Base-by-base conservation (phyloP, 192 early-diverging fungal genomes). In the Linnemannia exigua region DNA sequence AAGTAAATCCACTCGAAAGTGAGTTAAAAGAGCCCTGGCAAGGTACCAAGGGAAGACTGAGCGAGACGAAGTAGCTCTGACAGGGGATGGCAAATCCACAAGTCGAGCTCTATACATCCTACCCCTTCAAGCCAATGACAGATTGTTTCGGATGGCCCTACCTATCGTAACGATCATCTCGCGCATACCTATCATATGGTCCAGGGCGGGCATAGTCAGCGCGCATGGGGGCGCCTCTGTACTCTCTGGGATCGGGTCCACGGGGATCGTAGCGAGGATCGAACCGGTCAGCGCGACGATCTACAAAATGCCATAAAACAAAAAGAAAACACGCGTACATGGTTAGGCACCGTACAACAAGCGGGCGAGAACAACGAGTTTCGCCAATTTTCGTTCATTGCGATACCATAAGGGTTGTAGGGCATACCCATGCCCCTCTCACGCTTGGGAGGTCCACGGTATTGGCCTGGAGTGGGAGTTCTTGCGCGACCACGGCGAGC, bases 401-500 rank as follows among this genome's bases (percentile, higher is more conserved):
- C 72, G 72, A 75, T 87, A 82, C 73, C 79, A 76, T 75, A 72
- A n/a, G 25, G 37, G 52, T 77, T 50, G 69, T 75, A 61, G 75
- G 69, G 72, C 72, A 70, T 87, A 87, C 91, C 87, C 76, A 73
- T 36, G 77, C 66, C 74, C 77, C 87, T 75, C 72, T 89, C 84
- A 69, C 93, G 84, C 72, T 94, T 95, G 67, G 94, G 94, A 48
- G 95, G 94, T 31, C 95, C 95, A 82, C 91, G 91, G 89, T 96
- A 96, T 33, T 91, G 91, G 20, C 95, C 95, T 66, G 95, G 95
- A 63, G 95, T 96, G 41, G 95, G 95, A 35, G 94, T 94, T 70
- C 95, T 88, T 9, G 95, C 91, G 66, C 92, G 80, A 52, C 88
- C 82, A 54, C 95, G 89, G 72, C 92, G 93, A 48, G 95, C 95